Evolutionary conservation across 257 asterid species (phyloP), one percentile per base, ranked within the genome.

Genomic region (Scutellaria minor): DNA sequence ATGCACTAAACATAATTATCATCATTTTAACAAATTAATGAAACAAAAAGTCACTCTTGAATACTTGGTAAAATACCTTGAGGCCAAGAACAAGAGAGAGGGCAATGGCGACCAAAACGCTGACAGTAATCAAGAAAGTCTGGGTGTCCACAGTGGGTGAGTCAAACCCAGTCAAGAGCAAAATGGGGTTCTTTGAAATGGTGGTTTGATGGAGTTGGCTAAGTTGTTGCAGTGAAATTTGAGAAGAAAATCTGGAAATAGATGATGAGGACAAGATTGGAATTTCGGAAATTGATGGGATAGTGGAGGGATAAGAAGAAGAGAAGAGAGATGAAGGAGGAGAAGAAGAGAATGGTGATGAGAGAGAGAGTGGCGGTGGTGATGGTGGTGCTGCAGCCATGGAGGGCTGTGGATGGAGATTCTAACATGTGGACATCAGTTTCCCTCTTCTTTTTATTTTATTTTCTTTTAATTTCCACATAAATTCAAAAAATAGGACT

Each of bases 31-130:
- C 37, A 50, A 18, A 48, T 20, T 2, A 39, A 40, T 40, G 1
- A 41, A 54, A 44, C 42, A 4, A 5, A 58, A n/a, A 13, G 15
- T 0, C 1, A 5, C 9, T 11, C n/a, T 47, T 14, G 42, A 31
- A 31, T 14, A 11, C n/a, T 6, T 5, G n/a, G 14, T 12, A 10
- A 18, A 45, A 20, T 73, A 90, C 98, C 97, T 90, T 93, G 75
- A 93, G 88, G 40, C 97, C 97, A 60, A 90, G 95, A 82, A 89
- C 41, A 11, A 93, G 96, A 57, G 97, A 89, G 68, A 90, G 90
- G 50, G 81, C 82, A 87, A 93, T 90, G 66, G 98, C 98, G 72
- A 80, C 85, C 80, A 90, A 81, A 69, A 93, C 97, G 64, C 97
- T 89, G 55, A 81, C 85, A 20, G 91, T 86, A 54, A 83, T 91